Base-by-base conservation (phyloP, 1,284 basidiomycete species). In the Violaceomyces palustris region DNA sequence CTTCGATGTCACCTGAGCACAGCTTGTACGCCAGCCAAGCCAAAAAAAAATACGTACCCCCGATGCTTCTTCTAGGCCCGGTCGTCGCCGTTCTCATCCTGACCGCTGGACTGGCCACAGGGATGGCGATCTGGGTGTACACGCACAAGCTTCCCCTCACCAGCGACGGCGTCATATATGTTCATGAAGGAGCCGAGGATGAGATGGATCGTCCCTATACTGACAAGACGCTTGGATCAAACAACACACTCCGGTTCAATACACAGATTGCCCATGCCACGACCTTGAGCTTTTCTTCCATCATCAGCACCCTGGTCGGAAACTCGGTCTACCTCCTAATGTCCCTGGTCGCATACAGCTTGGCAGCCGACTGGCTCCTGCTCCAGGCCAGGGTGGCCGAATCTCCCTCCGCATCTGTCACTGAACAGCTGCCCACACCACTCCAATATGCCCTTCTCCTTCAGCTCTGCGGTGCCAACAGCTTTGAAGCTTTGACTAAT, bases 301-400 rank as follows among this genome's bases (percentile, higher is more conserved):
- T 48, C 43, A 47, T 45, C 32, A 33, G 38, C 15, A 40, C 39
- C 23, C 29, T 50, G 7, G 37, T 47, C n/a, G 36, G 43, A n/a
- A 17, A 23, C 28, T 47, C 44, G 6, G 22, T 50, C 33, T 37
- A 39, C 15, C 48, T 45, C 15, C 21, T 40, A n/a, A 50, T 50
- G 48, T 24, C 35, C 3, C 27, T 50, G 24, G 37, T 50, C 31
- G 45, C 48, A 19, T 50, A 50, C 24, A 30, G 32, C 19, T 27
- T 50, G 14, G 48, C 42, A 17, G 23, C 48, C 8, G 45, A 49
- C 19, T 50, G 48, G 48, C 30, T 50, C 12, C 22, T 29, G 24
- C 26, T 50, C 18, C 48, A 50, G 36, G 14, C 32, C 5, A 17
- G 26, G 10, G 27, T 45, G 9, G 32, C 36, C 3, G 18, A 31